Base-by-base conservation (phyloP, 2,329 filamentous ascomycete genomes). In the Hymenoscyphus linearis region DNA sequence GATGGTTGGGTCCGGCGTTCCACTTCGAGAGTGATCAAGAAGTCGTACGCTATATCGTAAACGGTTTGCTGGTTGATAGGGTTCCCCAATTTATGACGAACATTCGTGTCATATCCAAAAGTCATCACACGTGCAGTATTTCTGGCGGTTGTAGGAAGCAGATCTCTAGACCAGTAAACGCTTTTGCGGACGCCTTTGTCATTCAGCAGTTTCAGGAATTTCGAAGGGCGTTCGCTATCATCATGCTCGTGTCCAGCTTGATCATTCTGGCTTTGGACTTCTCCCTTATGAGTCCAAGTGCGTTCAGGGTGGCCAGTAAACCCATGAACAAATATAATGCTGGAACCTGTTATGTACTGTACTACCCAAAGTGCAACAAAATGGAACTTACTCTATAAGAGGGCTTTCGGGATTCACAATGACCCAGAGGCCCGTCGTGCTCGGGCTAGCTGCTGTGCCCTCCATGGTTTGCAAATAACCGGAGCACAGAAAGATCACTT, bases 271-370 rank as follows among this genome's bases (percentile, higher is more conserved):
- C 22, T 58, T 52, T 26, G 34, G 52, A 47, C 54, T 14, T 55
- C 66, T 4, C 65, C 68, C 0, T 65, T 52, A 5, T 71, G 71
- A 18, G 72, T 75, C 77, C 77, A 78, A 4, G 76, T 77, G 3
- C 59, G 69, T 13, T 74, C 70, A 1, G 75, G 72, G 61, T 76
- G 67, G 2, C 77, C 77, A 1, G 71, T 74, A 18, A 79, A 67
- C 6, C 76, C 76, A 55, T 79, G 77, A 31, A 79, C 64, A 60
- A 79, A 79, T 61, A 74, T 73, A 26, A 78, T 70, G 47, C 64
- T 69, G 22, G n/a, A 47, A 22, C 1, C 14, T 13, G 18, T 50
- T 50, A n/a, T n/a, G n/a, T n/a, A 25, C 9, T 50, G 13, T 25
- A 12, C 22, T 22, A 13, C 25, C 18, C 1, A 7, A 50, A 12